Conservation (phyloP, 1,139 yeast species). For the Magnusiomyces sp. region DNA sequence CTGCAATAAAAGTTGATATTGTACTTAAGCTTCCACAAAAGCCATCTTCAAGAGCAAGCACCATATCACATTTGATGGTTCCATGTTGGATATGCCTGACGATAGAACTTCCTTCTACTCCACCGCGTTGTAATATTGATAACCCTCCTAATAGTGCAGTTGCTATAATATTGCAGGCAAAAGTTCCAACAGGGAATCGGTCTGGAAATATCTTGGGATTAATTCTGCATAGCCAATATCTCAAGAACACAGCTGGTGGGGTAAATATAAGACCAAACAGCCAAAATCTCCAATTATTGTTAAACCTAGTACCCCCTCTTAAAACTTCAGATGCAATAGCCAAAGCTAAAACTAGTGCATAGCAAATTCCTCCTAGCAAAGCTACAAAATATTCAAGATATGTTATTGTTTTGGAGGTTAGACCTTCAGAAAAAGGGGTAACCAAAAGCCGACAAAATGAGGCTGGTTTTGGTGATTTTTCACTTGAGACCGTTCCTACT, state of each 20-base stretch:
- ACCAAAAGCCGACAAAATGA: background rate
- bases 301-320: background rate
- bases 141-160: conserved; percentile 49
- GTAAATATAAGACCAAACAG: conserved; percentile 50
- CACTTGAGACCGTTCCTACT: background rate
- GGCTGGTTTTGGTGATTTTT: background rate
- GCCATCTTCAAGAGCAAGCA: conserved; percentile 56
- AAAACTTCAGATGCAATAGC: conserved; percentile 24
- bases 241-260: conserved; percentile 54
- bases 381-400: conserved; percentile 8
- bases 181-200: conserved; percentile 67
- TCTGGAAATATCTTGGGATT: conserved; percentile 33
- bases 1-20: conserved; percentile 67
- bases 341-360: conserved; percentile 41
- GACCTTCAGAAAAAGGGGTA: background rate
- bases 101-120: conserved; percentile 5
- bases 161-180: conserved; percentile 55
- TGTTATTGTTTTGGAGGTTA: background rate
- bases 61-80: conserved; percentile 41
- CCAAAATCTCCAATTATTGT: conserved; percentile 51
- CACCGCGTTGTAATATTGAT: conserved; percentile 37
- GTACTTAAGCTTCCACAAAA: conserved; percentile 75
- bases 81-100: conserved; percentile 30
- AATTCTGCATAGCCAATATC: conserved; percentile 47
- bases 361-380: conserved; percentile 30